Evolutionary conservation across 306 rosid species (phyloP), one percentile per base, ranked within the genome.

Genomic region (Quercus wislizeni): DNA sequence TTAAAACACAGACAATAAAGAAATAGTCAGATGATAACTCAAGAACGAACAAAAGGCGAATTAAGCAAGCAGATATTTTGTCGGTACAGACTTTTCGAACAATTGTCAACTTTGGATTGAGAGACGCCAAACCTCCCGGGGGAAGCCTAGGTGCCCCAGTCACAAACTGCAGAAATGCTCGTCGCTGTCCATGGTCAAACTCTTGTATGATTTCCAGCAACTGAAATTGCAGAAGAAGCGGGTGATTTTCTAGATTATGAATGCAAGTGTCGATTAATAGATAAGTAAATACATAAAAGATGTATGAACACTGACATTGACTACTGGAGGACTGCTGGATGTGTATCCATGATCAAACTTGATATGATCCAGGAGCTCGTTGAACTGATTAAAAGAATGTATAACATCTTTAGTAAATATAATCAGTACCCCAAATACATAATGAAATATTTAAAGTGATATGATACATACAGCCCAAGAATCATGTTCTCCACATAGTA

Each of bases 331-430:
- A 85, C 99, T 96, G 87, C 98, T 91, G 68, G 96, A 91, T 18
- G 98, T 91, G 91, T 96, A 96, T 57, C 99, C 99, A 82, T 96
- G 99, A 77, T 96, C 99, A 14, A 96, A 91, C 83, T 93, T 96
- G 30, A 93, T 85, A 85, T 93, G 92, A 85, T 96, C 99, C 20
- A 89, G 89, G 41, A 93, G 94, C 80, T 93, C 98, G 55, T 74
- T 84, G 82, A 90, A 82, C 97, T 96, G 93, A 75, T 25, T 73
- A 77, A 71, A 82, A 49, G 25, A 71, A 19, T 41, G 28, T 43
- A 74, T 6, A 30, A 74, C 6, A 35, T 54, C 19, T 76, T 49
- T 68, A 81, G 78, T 67, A 67, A 69, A 14, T 73, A 55, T 54
- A 68, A 81, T n/a, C 25, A 27, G 55, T 5, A 25, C 55, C 14